A percentile compares a stretch with the other conserved stretches of the same genome.
Conservation (phyloP, 257 asterid genomes). For the Leptodermis oblonga region DNA sequence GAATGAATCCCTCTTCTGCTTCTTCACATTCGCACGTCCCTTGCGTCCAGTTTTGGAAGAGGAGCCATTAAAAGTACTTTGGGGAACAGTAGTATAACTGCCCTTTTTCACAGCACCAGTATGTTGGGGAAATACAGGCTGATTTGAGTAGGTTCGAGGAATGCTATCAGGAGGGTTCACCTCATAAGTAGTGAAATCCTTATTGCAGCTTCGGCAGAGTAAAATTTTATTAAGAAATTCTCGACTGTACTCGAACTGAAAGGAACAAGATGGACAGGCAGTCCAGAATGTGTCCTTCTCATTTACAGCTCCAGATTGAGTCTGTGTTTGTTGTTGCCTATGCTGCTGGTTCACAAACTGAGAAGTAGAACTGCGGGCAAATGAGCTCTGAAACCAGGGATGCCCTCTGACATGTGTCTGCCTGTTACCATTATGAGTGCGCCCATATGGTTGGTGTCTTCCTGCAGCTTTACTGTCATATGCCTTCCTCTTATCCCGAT, state of each 20-base stretch:
- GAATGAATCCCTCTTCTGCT: constrained; percentile 6
- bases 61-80: constrained; percentile 2
- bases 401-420: constrained; percentile 25
- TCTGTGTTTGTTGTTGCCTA: constrained; percentile 21
- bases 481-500: constrained; percentile 21
- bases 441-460: constrained; percentile 14
- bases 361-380: constrained; percentile 12
- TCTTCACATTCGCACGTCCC: not conserved
- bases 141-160: constrained; percentile 8
- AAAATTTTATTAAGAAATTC: constrained; percentile 18
- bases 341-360: constrained; percentile 19
- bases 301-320: constrained; percentile 16
- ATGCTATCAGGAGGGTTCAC: constrained; percentile 19
- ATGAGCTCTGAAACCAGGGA: constrained; percentile 28
- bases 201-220: constrained; percentile 28
- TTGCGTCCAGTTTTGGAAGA: constrained; percentile 1
- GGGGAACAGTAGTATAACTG: constrained; percentile 8
- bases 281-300: constrained; percentile 37
- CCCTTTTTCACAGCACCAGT: constrained; percentile 12
- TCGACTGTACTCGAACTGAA: constrained; percentile 23
- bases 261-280: constrained; percentile 31
- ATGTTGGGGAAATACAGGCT: constrained; percentile 16
- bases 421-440: constrained; percentile 17
- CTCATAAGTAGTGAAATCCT: constrained; percentile 21
- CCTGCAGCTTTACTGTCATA: constrained; percentile 29